Evolutionary conservation across 1,284 basidiomycete species (phyloP).

Genomic region (Vanrija sp.): DNA sequence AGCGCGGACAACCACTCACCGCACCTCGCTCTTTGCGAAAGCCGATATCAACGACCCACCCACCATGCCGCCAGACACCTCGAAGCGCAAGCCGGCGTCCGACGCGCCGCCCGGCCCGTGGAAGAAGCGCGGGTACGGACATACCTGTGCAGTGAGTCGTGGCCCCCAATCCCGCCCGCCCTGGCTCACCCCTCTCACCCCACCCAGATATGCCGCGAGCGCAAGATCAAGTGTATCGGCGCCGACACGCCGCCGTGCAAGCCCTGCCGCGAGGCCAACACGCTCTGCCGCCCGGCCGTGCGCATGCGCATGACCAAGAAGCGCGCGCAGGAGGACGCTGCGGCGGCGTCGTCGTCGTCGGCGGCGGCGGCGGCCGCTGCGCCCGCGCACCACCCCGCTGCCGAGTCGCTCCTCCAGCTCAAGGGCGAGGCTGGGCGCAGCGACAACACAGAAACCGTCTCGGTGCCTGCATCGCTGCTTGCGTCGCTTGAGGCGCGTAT

Average conservation of each 20-base stretch:
- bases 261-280: conserved; percentile 5
- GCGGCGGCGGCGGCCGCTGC: not conserved
- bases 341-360: not conserved
- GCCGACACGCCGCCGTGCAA: conserved; percentile 5
- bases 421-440: too few species aligned
- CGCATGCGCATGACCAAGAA: not conserved
- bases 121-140: not conserved
- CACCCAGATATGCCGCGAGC: conserved; percentile 3
- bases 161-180: not conserved
- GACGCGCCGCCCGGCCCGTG: not conserved
- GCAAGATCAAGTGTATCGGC: conserved; percentile 11
- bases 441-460: too few species aligned
- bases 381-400: too few species aligned
- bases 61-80: too few species aligned
- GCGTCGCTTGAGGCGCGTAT: too few species aligned
- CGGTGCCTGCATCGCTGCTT: too few species aligned
- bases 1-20: too few species aligned
- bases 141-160: not conserved
- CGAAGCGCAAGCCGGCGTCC: too few species aligned
- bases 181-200: not conserved
- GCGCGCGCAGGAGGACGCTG: not conserved
- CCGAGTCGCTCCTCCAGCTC: too few species aligned
- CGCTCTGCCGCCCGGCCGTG: conserved; percentile 3
- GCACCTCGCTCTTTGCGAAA: too few species aligned
- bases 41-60: too few species aligned